phyloP scores from a whole-genome alignment of 2,329 filamentous ascomycete genomes.

The Neocucurbitaria cava region DNA sequence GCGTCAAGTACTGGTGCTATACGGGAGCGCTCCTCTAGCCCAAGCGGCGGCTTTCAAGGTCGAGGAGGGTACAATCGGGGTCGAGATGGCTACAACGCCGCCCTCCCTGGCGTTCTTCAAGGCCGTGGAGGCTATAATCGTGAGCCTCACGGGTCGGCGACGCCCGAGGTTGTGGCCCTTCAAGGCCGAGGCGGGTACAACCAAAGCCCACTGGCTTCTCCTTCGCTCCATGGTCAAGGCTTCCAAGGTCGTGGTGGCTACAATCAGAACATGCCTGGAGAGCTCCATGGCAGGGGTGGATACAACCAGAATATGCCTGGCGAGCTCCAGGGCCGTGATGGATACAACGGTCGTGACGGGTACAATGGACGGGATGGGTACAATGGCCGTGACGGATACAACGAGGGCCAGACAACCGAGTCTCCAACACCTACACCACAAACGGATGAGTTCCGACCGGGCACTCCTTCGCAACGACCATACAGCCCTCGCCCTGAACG shows the following conservation, averaged over 20 bases:
- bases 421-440: slow-evolving; percentile 42
- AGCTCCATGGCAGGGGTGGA: slow-evolving; percentile 39
- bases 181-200: slow-evolving; percentile 26
- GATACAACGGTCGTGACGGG: slow-evolving; percentile 47
- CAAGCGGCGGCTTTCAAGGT: slow-evolving; percentile 38
- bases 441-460: slow-evolving; percentile 42
- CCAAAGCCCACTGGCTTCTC: slow-evolving; percentile 19
- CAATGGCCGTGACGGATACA: slow-evolving; percentile 44
- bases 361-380: slow-evolving; percentile 46
- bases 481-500: slow-evolving; percentile 41
- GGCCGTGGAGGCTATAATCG: slow-evolving; percentile 41
- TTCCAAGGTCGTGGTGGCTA: slow-evolving; percentile 41
- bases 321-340: slow-evolving; percentile 41
- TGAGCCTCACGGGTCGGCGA: slow-evolving; percentile 23
- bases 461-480: slow-evolving; percentile 37
- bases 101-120: slow-evolving; percentile 35
- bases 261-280: slow-evolving; percentile 34
- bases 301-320: slow-evolving; percentile 42
- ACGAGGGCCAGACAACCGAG: slow-evolving; percentile 35
- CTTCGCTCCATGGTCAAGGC: slow-evolving; percentile 24
- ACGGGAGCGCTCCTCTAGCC: slow-evolving; percentile 41
- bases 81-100: slow-evolving; percentile 45
- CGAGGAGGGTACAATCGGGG: slow-evolving; percentile 45
- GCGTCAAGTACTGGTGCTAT: slow-evolving; percentile 37
- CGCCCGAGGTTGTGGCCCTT: slow-evolving; percentile 27